A percentile compares a stretch with the other conserved stretches of the same genome.
phyloP scores from a whole-genome alignment of 495 filamentous ascomycete species.

The Sporormia fimetaria region DNA sequence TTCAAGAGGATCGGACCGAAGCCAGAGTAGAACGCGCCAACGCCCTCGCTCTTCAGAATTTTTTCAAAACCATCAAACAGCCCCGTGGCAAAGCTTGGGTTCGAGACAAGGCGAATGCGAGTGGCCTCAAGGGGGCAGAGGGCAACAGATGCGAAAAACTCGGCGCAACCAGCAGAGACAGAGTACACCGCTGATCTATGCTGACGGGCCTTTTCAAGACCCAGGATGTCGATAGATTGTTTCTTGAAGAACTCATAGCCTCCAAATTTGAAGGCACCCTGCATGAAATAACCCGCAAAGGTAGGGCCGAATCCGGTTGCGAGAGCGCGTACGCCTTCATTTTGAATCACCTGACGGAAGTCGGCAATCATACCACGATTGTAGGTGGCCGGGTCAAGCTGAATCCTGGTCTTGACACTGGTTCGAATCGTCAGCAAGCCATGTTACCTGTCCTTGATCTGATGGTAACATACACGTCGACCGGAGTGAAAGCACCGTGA shows the following conservation, averaged over 20 bases:
- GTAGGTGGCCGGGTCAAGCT: constrained; percentile 37
- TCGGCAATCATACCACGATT: constrained; percentile 36
- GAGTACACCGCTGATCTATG: constrained; percentile 38
- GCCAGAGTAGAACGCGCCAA: constrained; percentile 37
- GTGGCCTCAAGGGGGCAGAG: constrained; percentile 37
- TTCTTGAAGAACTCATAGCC: constrained; percentile 41
- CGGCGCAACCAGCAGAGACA: constrained; percentile 33
- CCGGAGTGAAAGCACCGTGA: constrained; percentile 81
- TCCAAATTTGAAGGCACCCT: constrained; percentile 39
- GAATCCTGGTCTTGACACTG: constrained; percentile 38
- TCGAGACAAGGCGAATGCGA: constrained; percentile 34
- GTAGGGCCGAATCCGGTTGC: constrained; percentile 35
- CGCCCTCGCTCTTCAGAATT: constrained; percentile 34
- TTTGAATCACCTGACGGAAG: constrained; percentile 34
- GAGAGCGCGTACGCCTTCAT: constrained; percentile 35
- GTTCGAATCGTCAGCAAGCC: no score
- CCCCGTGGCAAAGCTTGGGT: constrained; percentile 35
- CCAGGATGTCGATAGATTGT: constrained; percentile 35
- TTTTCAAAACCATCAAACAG: constrained; percentile 34
- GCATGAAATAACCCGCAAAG: constrained; percentile 37
- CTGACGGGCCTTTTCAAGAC: constrained; percentile 33
- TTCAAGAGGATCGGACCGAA: constrained; percentile 39
- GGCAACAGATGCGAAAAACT: constrained; percentile 38
- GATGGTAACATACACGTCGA: constrained; percentile 83
- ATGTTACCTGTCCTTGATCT: no score